These are phyloP conservation scores for Theobroma grandiflorum DNA, from an alignment of 441 rosid genomes.

Conservation along the genomic window DNA sequence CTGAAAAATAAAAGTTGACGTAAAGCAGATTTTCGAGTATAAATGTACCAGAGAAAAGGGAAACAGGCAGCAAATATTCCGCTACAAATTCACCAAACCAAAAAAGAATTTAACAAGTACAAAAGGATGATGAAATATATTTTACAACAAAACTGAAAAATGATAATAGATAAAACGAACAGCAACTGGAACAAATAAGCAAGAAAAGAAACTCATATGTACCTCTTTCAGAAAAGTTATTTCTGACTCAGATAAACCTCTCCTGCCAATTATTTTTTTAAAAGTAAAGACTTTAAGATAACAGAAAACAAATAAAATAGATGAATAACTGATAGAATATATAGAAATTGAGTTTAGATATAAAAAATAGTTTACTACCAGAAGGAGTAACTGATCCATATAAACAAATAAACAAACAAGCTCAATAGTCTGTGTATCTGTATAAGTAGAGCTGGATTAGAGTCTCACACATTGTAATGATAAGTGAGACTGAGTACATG, in stretches of 20 bases:
- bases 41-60: constrained; percentile 7
- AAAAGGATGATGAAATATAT: not conserved
- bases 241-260: constrained; percentile 93
- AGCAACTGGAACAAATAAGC: constrained; percentile 16
- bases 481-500: not conserved
- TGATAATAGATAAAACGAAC: constrained; percentile 18
- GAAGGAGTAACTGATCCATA: not conserved
- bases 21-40: constrained; percentile 11
- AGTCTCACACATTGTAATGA: not conserved
- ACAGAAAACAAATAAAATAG: constrained; percentile 18
- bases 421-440: not conserved
- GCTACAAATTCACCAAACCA: constrained; percentile 19
- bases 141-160: constrained; percentile 17
- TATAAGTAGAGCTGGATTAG: not conserved
- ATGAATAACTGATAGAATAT: not conserved
- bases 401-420: not conserved
- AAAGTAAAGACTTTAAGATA: constrained; percentile 28
- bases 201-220: constrained; percentile 24
- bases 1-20: constrained; percentile 48
- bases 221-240: constrained; percentile 87
- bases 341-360: not conserved
- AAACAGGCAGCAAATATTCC: constrained; percentile 19
- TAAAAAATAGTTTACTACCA: not conserved
- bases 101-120: constrained; percentile 21
- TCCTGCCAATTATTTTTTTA: constrained; percentile 62